Evolutionary conservation across 306 rosid species (phyloP), one percentile per base, ranked within the genome.

Genomic region (Canavalia gladiata): DNA sequence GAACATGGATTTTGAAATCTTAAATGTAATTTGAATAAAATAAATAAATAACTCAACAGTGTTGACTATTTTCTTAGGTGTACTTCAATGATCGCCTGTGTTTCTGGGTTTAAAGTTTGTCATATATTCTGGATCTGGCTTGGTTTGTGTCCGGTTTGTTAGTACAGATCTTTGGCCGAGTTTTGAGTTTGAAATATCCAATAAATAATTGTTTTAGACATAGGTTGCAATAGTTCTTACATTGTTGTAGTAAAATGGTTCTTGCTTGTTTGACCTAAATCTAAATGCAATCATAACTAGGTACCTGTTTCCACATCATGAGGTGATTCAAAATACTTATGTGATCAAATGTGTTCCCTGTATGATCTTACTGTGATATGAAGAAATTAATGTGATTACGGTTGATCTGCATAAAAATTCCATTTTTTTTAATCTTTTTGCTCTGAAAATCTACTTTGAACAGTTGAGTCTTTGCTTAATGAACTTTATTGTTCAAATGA

Each of bases 131-230:
- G 71, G 83, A 70, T 81, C 72, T 75, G 73, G 43, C 29, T 57
- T 31, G 35, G 54, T 51, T 28, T 70, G 31, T 50, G 63, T 83
- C 35, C 79, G 39, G 71, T 63, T 75, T 81, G 74, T 37, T 43
- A 29, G 2, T 8, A 31, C 35, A 54, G 74, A 58, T 55, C 67
- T 66, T 62, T 84, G 81, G 72, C 25, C 12, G 46, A 10, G 35
- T 45, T 41, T 76, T 70, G n/a, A 28, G 71, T 56, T 64, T 18
- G 6, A 3, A 57, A n/a, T 29, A 12, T 51, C 56, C 64, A 30
- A 8, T 42, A 13, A 7, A 28, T 28, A 35, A 43, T 59, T 18
- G 12, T 66, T 59, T 68, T 7, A 1, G 31, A 31, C 6, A 28
- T 7, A 18, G 31, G 33, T 43, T 68, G 39, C 39, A 25, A 25